These are phyloP conservation scores for Rutstroemia sp. DNA, from an alignment of 2,329 filamentous ascomycete species.

Conservation along the genomic window DNA sequence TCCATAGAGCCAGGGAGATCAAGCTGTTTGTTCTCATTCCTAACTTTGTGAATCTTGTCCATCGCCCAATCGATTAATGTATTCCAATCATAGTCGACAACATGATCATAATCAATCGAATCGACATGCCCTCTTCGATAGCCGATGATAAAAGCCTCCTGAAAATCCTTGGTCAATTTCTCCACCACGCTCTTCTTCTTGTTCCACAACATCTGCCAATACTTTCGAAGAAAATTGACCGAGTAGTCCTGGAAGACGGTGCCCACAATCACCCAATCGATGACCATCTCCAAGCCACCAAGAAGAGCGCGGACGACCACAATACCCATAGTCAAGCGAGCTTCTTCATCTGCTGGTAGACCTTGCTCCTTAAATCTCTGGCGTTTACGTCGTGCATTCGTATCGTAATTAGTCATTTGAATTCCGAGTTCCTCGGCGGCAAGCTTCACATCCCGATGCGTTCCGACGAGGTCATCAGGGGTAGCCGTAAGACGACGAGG, in stretches of 20 bases:
- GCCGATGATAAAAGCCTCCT: slow-evolving; percentile 55
- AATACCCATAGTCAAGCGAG: slow-evolving; percentile 48
- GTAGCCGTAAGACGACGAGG: slow-evolving; percentile 6
- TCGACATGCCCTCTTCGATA: slow-evolving; percentile 57
- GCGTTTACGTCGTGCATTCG: slow-evolving; percentile 2
- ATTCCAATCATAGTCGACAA: slow-evolving; percentile 61
- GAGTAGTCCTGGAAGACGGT: slow-evolving; percentile 47
- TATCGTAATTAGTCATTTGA: slow-evolving; percentile 9
- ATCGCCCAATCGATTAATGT: slow-evolving; percentile 60
- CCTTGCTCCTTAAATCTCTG: slow-evolving; percentile 26
- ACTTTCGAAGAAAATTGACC: slow-evolving; percentile 43
- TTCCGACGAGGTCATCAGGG: slow-evolving; percentile 6
- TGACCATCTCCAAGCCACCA: slow-evolving; percentile 50
- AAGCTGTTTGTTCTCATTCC: slow-evolving; percentile 33
- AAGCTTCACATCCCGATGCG: slow-evolving; percentile 6
- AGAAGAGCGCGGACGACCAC: slow-evolving; percentile 50
- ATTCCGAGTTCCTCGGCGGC: slow-evolving; percentile 5
- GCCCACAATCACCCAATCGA: slow-evolving; percentile 55
- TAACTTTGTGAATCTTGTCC: slow-evolving; percentile 25
- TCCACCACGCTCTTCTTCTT: slow-evolving; percentile 46
- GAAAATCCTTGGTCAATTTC: slow-evolving; percentile 54
- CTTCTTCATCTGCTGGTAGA: slow-evolving; percentile 36
- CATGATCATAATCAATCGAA: slow-evolving; percentile 54
- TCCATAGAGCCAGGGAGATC: slow-evolving; percentile 41
- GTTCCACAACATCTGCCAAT: slow-evolving; percentile 47